These are phyloP conservation scores for Pseudogymnoascus sp. DNA, from an alignment of 2,329 filamentous ascomycete species.

Conservation along the genomic window DNA sequence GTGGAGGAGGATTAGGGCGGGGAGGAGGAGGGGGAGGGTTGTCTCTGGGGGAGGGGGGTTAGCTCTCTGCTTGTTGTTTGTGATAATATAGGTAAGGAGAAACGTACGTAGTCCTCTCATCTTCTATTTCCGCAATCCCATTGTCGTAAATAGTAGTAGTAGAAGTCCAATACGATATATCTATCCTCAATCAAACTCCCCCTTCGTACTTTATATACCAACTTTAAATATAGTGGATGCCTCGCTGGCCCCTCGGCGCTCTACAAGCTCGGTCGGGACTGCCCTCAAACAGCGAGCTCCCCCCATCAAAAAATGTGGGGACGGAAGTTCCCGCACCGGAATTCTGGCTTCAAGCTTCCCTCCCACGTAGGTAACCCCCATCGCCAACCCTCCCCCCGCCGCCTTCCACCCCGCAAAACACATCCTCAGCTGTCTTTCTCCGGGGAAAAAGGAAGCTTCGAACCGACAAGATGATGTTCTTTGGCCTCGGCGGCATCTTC, in stretches of 20 bases:
- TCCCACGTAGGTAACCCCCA: conserved; percentile 11
- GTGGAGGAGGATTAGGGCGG: conserved; percentile 59
- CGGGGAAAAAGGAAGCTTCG: not conserved
- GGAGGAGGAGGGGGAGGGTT: conserved; percentile 43
- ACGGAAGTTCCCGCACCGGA: conserved; percentile 6
- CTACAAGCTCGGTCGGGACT: not conserved
- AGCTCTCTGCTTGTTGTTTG: not conserved
- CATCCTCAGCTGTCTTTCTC: not conserved
- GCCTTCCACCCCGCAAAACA: conserved; percentile 4
- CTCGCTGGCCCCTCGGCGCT: not conserved
- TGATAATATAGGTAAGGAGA: not conserved
- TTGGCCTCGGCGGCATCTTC: conserved; percentile 61
- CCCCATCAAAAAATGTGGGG: not conserved
- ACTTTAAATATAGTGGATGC: not conserved
- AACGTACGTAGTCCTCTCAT: conserved; percentile 24
- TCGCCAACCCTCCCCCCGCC: conserved; percentile 10
- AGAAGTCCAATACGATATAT: not conserved
- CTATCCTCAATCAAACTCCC: not conserved
- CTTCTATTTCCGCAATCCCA: not conserved
- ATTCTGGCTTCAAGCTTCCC: conserved; percentile 10
- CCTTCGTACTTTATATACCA: not conserved
- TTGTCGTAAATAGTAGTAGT: not conserved
- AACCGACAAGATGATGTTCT: conserved; percentile 57
- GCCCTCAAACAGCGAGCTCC: not conserved
- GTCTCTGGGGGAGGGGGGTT: not conserved